Base-by-base conservation (phyloP, 176 grass and related monocot genomes). In the Phoenix dactylifera region DNA sequence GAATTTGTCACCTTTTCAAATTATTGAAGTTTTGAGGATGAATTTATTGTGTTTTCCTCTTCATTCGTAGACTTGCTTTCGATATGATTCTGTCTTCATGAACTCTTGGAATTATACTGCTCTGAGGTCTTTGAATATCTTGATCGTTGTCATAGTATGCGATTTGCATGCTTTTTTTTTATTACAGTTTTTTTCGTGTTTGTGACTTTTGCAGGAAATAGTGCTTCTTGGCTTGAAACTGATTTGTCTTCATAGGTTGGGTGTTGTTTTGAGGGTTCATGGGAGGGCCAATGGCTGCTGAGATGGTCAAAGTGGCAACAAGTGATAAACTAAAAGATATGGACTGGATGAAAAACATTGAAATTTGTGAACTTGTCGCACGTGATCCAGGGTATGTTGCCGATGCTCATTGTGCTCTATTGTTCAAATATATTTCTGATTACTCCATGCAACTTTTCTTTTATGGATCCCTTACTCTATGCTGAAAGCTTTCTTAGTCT, bases 281-380 rank as follows among this genome's bases (percentile, higher is more conserved):
- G 35, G 65, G 65, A 22, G 15, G 23, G 4, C 52, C 62, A 24
- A 92, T 98, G 87, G 76, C 93, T 20, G 67, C 82, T 22, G 84
- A 82, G 68, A 80, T 98, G 88, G 88, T 98, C 51, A 98, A 92
- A 73, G 76, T 73, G 67, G 93, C 88, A 58, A 89, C 93, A 55
- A 82, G 72, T 51, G 88, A 98, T 55, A 98, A 83, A 71, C 76
- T 98, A 58, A 92, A 92, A 62, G 93, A 92, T 70, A 89, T 77
- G 67, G 93, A 98, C 58, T 98, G 93, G 93, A 76, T 63, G 3
- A 98, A 83, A 71, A 98, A 89, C 64, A 98, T 98, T 53, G 88
- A 98, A 87, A 98, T 98, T 58, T 98, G 93, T 39, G 93, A 98
- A 76, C 93, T 98, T 60, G 82, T 92, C 62, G 74, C 79, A 30